Evolutionary conservation across 2,329 filamentous ascomycete species (phyloP), one percentile per base, ranked within the genome.

Genomic region (Fonsecaea multimorphosa): DNA sequence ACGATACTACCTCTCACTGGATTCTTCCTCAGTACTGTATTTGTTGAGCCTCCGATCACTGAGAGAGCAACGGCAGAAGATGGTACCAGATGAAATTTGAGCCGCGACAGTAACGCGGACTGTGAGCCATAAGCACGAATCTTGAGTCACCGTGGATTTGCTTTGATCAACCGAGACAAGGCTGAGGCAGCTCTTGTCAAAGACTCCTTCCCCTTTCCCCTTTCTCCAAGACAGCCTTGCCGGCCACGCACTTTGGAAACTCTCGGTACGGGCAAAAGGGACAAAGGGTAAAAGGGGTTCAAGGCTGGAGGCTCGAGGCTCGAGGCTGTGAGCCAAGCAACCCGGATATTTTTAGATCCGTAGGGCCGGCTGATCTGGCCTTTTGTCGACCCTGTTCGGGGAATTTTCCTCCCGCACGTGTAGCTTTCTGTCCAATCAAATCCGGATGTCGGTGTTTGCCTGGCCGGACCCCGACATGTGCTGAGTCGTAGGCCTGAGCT

Each of bases 331-430:
- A 38, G 40, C 31, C 31, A 24, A 51, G 40, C 19, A 38, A n/a
- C 31, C n/a, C 9, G 38, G 36, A n/a, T 60, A 60, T 60, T 60
- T 60, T 53, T 60, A 58, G 56, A 49, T 44, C 38, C 38, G 34
- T 19, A 32, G 56, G 38, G 16, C 31, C 38, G 31, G 19, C n/a
- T 46, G 56, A n/a, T 32, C 56, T 44, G 56, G 38, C 38, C 38
- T n/a, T 44, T 49, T 24, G 44, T 24, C 44, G 44, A 49, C 6
- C 34, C 19, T 49, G 3, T 49, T 32, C 38, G 38, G 38, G 8
- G 56, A 32, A 22, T 58, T 58, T 24, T 22, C 16, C 14, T 14
- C 56, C 36, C 38, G 56, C 56, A 58, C 36, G 38, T 58, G 56
- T 27, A 6, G 56, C 22, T 34, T 58, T 24, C 8, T 11, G 14